phyloP scores from a whole-genome alignment of 192 early-diverging fungal species.

The Pilobolus umbonatus region DNA sequence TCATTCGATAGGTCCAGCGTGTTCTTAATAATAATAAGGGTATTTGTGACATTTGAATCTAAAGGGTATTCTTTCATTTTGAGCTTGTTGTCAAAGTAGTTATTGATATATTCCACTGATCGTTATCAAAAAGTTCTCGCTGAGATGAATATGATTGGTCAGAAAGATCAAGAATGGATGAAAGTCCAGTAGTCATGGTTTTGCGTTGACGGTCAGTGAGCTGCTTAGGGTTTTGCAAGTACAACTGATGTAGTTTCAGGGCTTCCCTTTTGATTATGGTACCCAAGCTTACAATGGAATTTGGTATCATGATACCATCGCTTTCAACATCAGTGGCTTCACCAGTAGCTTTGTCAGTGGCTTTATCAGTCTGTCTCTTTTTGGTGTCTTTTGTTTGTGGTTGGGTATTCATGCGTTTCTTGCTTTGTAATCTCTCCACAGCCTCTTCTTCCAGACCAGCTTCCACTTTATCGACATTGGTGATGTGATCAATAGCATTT shows the following conservation, averaged over 20 bases:
- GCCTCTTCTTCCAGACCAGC: constrained; percentile 10
- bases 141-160: constrained; percentile 13
- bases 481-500: constrained; percentile 9
- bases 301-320: constrained; percentile 16
- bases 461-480: constrained; percentile 12
- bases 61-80: constrained; percentile 14
- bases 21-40: constrained; percentile 11
- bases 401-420: constrained; percentile 10
- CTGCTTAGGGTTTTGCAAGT: constrained; percentile 15
- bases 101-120: constrained; percentile 13
- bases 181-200: constrained; percentile 9
- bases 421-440: constrained; percentile 11
- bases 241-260: constrained; percentile 10
- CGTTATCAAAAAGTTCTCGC: constrained; percentile 5
- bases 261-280: constrained; percentile 11
- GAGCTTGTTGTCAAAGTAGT: constrained; percentile 12
- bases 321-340: constrained; percentile 13
- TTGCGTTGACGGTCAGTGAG: constrained; percentile 14
- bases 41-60: constrained; percentile 8
- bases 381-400: constrained; percentile 11
- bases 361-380: constrained; percentile 12
- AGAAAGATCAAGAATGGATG: constrained; percentile 15
- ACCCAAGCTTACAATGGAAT: constrained; percentile 13
- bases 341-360: background rate
- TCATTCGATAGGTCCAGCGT: constrained; percentile 11